Conservation (phyloP, 257 asterid genomes). For the Solanum rostratum region DNA sequence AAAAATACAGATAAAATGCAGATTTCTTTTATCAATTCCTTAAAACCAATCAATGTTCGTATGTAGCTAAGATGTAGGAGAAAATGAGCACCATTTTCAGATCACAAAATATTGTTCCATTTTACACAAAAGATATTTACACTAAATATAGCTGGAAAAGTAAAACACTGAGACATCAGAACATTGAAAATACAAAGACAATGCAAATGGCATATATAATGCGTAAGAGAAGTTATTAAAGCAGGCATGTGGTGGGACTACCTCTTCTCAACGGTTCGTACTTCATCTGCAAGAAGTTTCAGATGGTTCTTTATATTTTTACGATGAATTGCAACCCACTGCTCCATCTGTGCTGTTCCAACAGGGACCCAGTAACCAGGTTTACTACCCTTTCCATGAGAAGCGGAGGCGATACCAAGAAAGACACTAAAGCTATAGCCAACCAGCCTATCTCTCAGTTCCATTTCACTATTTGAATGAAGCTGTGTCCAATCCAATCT, state of each 20-base stretch:
- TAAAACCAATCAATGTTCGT: background rate
- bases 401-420: conserved; percentile 17
- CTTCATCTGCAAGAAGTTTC: conserved; percentile 36
- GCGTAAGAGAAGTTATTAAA: background rate
- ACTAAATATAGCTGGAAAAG: background rate
- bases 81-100: background rate
- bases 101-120: background rate
- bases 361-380: conserved; percentile 34
- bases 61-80: background rate
- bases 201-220: background rate
- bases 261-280: conserved; percentile 47
- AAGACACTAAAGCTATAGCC: conserved; percentile 32
- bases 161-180: background rate
- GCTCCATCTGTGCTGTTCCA: conserved; percentile 70
- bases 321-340: conserved; percentile 44
- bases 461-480: conserved; percentile 49
- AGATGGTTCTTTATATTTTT: conserved; percentile 32
- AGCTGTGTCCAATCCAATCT: conserved; percentile 43
- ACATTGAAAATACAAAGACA: background rate
- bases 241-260: conserved; percentile 7
- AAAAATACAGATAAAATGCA: background rate
- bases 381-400: conserved; percentile 6
- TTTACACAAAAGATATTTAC: background rate
- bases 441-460: conserved; percentile 68
- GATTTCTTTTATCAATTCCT: background rate